Conservation (phyloP, 2,329 filamentous ascomycete species). For the Curvularia eragrostidis region DNA sequence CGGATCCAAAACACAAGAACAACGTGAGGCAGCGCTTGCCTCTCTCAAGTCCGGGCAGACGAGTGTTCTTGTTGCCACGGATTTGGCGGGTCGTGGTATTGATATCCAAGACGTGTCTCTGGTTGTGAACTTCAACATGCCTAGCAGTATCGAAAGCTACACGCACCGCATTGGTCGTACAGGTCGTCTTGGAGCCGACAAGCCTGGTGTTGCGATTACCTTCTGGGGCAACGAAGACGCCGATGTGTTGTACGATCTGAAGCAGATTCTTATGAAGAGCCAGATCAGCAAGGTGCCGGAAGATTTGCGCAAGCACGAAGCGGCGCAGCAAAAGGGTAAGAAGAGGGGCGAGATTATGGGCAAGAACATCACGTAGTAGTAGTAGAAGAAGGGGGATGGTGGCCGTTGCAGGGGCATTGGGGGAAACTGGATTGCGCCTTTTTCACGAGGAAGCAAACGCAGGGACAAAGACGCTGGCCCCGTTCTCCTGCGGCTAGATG, state of each 20-base stretch:
- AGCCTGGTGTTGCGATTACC: conserved; percentile 94
- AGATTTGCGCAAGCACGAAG: conserved; percentile 86
- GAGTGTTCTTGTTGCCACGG: conserved; percentile 92
- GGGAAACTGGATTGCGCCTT: no score
- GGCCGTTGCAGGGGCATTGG: no score
- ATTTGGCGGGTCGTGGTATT: conserved; percentile 95
- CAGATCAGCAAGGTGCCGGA: conserved; percentile 88
- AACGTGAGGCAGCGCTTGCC: conserved; percentile 89
- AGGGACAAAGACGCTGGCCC: neutral
- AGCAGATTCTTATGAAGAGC: conserved; percentile 94
- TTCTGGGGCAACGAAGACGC: conserved; percentile 90
- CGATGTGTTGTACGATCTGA: conserved; percentile 91
- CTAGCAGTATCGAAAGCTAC: conserved; percentile 88
- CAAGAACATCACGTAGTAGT: conserved; percentile 25
- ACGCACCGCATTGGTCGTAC: conserved; percentile 97
- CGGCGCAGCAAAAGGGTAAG: conserved; percentile 82
- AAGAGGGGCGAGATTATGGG: conserved; percentile 21
- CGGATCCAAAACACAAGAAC: conserved; percentile 95
- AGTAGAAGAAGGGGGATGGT: no score
- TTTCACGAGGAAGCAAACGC: neutral
- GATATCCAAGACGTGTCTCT: conserved; percentile 93
- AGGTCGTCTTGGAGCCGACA: conserved; percentile 80
- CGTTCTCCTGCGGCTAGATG: neutral
- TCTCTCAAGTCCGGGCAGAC: conserved; percentile 81
- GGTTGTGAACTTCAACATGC: conserved; percentile 99